phyloP scores from a whole-genome alignment of 164 flowering plant species.

The Umbellularia californica region DNA sequence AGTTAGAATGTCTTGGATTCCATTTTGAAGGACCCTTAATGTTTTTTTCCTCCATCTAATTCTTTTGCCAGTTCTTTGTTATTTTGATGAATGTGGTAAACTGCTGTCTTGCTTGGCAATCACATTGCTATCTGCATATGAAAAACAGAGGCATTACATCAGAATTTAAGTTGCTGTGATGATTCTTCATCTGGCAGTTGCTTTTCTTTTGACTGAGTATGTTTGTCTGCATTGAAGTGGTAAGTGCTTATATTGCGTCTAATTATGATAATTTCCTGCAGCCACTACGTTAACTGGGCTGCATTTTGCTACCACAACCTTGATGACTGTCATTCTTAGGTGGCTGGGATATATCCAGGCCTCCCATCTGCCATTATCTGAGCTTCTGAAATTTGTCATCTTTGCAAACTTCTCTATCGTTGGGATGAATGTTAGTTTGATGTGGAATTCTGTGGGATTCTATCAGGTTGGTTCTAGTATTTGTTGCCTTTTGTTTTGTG shows the following conservation, averaged over 20 bases:
- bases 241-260: background rate
- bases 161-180: too few relatives aligned
- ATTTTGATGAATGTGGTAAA: too few relatives aligned
- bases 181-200: background rate
- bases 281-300: conserved; percentile 90
- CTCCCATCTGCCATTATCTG: conserved; percentile 62
- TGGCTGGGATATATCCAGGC: conserved; percentile 79
- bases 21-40: too few relatives aligned
- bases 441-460: conserved; percentile 93
- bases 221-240: background rate
- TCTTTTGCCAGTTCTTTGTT: too few relatives aligned
- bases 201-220: background rate
- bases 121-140: too few relatives aligned
- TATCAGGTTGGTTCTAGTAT: conserved; percentile 56
- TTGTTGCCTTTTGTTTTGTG: background rate
- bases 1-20: too few relatives aligned
- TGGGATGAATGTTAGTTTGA: conserved; percentile 89
- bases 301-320: conserved; percentile 81
- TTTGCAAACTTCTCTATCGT: conserved; percentile 89
- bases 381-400: conserved; percentile 65
- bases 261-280: conserved; percentile 30
- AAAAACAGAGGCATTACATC: too few relatives aligned
- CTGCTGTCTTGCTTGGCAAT: too few relatives aligned
- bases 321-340: conserved; percentile 57
- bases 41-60: too few relatives aligned